Evolutionary conservation across 2,329 filamentous ascomycete species (phyloP), one percentile per base, ranked within the genome.

Genomic region (Teratosphaeriaceae sp.): DNA sequence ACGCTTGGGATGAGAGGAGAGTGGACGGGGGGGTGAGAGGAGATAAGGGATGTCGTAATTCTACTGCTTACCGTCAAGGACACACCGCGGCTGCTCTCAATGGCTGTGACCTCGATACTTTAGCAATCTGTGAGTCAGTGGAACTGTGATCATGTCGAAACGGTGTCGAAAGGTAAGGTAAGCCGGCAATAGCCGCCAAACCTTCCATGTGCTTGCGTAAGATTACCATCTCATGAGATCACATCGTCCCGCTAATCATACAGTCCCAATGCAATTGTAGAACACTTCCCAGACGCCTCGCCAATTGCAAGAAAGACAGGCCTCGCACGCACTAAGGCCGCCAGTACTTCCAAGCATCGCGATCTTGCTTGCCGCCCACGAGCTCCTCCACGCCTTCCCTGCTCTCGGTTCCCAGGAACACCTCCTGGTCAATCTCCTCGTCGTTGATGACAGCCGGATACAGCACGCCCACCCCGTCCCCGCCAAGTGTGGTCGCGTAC

Each of bases 391-490:
- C 85, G 0, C 86, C 92, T 42, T 89, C 84, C 27, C 82, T 84
- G 1, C 86, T 89, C 41, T 88, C 78, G 0, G 88, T 92, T 43
- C 82, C 85, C 42, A 97, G 73, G 62, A 98, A 86, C 58, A 83
- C 84, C 45, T 96, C 88, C 57, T 90, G 75, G 56, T 95, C 86
- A 57, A 98, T 97, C 66, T 96, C 89, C 69, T 92, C 87, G 47
- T 94, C 94, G 62, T 87, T 86, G 20, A 96, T 71, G 0, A 96
- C 84, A 0, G 92, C 92, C 1, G 92, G 92, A 80, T 86, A 95
- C 3, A 98, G 75, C 1, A 98, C 88, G 27, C 92, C 92, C 1
- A 98, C 87, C 11, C 92, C 92, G 57, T 96, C 87, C 29, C 90
- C 89, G 3, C 89, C 92, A 0, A 98, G 76, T 0, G 86, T 96